These are phyloP conservation scores for Datisca glomerata DNA, from an alignment of 306 rosid species.

Conservation along the genomic window DNA sequence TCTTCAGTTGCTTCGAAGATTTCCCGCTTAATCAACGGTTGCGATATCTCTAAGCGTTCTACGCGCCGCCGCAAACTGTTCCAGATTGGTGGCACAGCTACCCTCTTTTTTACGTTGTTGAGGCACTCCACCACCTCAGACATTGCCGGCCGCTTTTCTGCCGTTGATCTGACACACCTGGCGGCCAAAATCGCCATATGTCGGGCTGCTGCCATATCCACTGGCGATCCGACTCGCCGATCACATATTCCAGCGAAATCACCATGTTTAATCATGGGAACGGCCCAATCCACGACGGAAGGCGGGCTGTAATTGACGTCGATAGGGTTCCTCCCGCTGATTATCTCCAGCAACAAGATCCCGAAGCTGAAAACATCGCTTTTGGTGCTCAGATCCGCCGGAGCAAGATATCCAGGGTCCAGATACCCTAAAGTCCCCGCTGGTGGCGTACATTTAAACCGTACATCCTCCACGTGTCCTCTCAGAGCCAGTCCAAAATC, in stretches of 20 bases:
- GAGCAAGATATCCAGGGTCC: slow-evolving; percentile 72
- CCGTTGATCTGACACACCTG: slow-evolving; percentile 50
- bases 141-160: slow-evolving; percentile 63
- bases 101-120: slow-evolving; percentile 14
- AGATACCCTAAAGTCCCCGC: slow-evolving; percentile 82
- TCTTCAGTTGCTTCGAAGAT: background rate
- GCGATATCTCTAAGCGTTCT: background rate
- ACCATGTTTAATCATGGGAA: slow-evolving; percentile 35
- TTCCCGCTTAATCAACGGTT: background rate
- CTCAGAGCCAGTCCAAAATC: slow-evolving; percentile 66
- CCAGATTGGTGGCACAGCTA: slow-evolving; percentile 16
- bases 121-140: slow-evolving; percentile 54
- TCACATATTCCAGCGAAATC: slow-evolving; percentile 38
- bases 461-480: slow-evolving; percentile 81
- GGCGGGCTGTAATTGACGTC: slow-evolving; percentile 68
- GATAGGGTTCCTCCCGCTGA: slow-evolving; percentile 67
- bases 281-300: slow-evolving; percentile 69
- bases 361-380: slow-evolving; percentile 89
- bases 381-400: slow-evolving; percentile 65
- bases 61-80: background rate
- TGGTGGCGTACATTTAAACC: slow-evolving; percentile 60
- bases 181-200: slow-evolving; percentile 43
- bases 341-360: slow-evolving; percentile 52
- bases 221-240: slow-evolving; percentile 32
- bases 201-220: slow-evolving; percentile 15